These are phyloP conservation scores for Myriosclerotinia duriaeana DNA, from an alignment of 2,329 filamentous ascomycete species.

Conservation along the genomic window DNA sequence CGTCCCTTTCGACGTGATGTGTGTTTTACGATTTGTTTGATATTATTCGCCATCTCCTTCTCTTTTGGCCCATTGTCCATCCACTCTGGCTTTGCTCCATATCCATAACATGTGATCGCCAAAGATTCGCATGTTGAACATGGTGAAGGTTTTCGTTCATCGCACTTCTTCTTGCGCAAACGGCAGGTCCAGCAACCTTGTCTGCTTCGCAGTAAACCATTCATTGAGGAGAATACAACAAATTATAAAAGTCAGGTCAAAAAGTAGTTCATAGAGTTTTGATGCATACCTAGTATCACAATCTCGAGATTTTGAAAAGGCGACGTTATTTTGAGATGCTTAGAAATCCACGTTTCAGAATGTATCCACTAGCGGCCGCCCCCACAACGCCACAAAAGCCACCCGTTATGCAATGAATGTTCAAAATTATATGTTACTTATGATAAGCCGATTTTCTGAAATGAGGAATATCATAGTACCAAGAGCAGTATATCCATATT, in stretches of 20 bases:
- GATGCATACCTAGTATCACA: neutral
- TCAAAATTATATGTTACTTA: neutral
- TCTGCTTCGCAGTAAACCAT: conserved; percentile 16
- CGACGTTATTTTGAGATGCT: neutral
- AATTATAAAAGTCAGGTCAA: neutral
- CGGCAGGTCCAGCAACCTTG: conserved; percentile 46
- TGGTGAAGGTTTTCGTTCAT: conserved; percentile 50
- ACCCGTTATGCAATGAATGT: no score
- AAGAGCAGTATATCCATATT: no score
- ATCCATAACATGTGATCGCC: conserved; percentile 56
- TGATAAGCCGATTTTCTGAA: neutral
- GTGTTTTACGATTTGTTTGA: conserved; percentile 59
- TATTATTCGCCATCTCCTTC: conserved; percentile 51
- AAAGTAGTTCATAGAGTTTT: no score
- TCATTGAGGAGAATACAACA: neutral
- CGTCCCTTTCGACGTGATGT: conserved; percentile 47
- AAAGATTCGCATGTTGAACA: conserved; percentile 54
- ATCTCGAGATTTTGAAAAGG: neutral
- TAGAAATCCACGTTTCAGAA: neutral
- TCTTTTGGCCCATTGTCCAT: conserved; percentile 40
- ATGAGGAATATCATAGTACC: neutral
- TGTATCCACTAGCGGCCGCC: conserved; percentile 8
- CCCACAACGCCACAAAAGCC: neutral
- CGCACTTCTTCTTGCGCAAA: conserved; percentile 61
- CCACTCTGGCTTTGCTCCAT: conserved; percentile 42